These are phyloP conservation scores for Uronychia binucleata DNA, from an alignment of 73 alveolate genomes.

Conservation along the genomic window DNA sequence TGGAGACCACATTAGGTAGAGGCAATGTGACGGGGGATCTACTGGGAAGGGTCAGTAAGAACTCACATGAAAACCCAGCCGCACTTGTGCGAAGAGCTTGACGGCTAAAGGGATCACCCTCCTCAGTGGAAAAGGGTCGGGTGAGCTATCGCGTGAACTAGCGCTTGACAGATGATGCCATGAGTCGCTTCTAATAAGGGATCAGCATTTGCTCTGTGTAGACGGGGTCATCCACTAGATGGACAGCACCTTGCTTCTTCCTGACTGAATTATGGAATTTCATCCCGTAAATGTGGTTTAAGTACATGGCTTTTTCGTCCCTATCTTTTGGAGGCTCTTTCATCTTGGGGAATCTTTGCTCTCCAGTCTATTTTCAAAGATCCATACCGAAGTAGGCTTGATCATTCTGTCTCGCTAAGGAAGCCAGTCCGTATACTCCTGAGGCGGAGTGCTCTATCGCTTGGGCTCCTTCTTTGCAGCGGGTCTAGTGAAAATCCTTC, in stretches of 20 bases:
- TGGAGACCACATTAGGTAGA: too few species aligned
- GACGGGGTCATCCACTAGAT: neutral
- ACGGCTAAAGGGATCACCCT: too few species aligned
- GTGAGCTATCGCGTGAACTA: too few species aligned
- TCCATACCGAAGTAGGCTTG: neutral
- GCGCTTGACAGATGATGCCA: neutral
- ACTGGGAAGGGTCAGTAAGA: too few species aligned
- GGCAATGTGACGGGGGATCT: too few species aligned
- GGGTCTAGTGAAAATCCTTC: neutral
- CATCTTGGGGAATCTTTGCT: too few species aligned
- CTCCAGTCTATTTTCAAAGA: too few species aligned
- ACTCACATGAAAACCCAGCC: too few species aligned
- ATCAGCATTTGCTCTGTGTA: neutral
- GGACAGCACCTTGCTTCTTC: neutral
- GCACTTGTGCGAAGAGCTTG: too few species aligned
- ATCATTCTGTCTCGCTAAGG: neutral
- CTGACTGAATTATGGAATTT: neutral
- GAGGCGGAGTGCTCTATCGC: neutral
- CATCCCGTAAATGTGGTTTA: neutral
- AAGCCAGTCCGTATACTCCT: neutral
- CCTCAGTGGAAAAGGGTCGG: too few species aligned
- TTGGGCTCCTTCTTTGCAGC: neutral
- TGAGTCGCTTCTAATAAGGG: neutral
- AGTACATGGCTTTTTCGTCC: neutral
- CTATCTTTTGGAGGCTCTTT: too few species aligned